Conservation (phyloP, 768 basidiomycete genomes). For the Suillus hirtellus region DNA sequence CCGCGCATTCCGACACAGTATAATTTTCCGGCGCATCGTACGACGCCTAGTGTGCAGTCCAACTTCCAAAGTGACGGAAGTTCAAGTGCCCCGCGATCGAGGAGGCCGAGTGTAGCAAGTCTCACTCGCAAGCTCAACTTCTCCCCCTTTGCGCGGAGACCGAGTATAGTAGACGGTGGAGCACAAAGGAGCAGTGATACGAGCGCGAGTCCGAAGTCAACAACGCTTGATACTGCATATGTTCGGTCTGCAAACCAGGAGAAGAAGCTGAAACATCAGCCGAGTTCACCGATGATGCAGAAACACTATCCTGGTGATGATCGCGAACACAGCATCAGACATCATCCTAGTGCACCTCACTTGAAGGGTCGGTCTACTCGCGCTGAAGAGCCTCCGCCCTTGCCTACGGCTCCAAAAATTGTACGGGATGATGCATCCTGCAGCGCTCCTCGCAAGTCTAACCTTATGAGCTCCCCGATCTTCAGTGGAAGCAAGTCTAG, state of each 20-base stretch:
- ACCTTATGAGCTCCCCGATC: constrained; percentile 13
- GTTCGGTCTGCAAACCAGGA: constrained; percentile 12
- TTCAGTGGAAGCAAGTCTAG: background rate
- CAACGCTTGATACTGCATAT: constrained; percentile 12
- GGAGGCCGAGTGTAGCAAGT: constrained; percentile 30
- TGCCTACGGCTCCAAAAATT: constrained; percentile 1
- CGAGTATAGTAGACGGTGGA: constrained; percentile 24
- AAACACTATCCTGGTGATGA: constrained; percentile 14
- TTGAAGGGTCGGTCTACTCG: constrained; percentile 7
- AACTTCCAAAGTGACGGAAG: constrained; percentile 13
- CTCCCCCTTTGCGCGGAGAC: constrained; percentile 27
- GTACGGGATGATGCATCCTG: constrained; percentile 19
- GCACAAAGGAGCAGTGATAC: background rate
- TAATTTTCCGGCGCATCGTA: constrained; percentile 19
- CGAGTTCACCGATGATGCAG: constrained; percentile 22
- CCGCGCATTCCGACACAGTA: constrained; percentile 10
- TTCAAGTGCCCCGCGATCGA: constrained; percentile 12
- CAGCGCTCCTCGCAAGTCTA: constrained; percentile 1
- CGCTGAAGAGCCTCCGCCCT: constrained; percentile 16
- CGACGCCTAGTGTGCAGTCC: constrained; percentile 27
- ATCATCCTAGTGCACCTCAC: constrained; percentile 6
- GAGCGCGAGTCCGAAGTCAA: constrained; percentile 21
- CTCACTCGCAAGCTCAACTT: constrained; percentile 35
- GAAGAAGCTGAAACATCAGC: constrained; percentile 24
- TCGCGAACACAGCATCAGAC: background rate